phyloP scores from a whole-genome alignment of 805 yeast genomes.

The Schwanniomyces polymorphus region DNA sequence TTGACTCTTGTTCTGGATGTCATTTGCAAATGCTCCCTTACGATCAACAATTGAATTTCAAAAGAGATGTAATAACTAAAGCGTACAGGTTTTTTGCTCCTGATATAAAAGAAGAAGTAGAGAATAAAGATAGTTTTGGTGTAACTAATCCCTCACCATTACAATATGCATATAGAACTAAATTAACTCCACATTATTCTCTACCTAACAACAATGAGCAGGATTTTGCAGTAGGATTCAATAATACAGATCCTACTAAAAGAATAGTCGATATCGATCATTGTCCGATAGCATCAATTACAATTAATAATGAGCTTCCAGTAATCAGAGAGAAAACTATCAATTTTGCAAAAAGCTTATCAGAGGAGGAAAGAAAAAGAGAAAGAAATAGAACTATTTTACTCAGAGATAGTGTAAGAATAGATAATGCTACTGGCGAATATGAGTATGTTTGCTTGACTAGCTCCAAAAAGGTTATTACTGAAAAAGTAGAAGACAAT shows the following conservation, averaged over 20 bases:
- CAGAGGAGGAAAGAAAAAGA: background rate
- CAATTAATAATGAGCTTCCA: slow-evolving; percentile 27
- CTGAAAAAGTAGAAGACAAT: slow-evolving; percentile 34
- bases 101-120: slow-evolving; percentile 9
- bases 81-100: slow-evolving; percentile 40
- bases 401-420: slow-evolving; percentile 33
- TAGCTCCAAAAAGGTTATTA: slow-evolving; percentile 25
- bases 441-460: slow-evolving; percentile 22
- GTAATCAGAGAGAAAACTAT: slow-evolving; percentile 11
- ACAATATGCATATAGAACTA: slow-evolving; percentile 39
- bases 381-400: slow-evolving; percentile 11
- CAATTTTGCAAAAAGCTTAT: slow-evolving; percentile 2
- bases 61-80: slow-evolving; percentile 25
- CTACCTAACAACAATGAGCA: slow-evolving; percentile 9
- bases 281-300: slow-evolving; percentile 36
- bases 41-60: slow-evolving; percentile 35
- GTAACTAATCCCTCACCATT: slow-evolving; percentile 32
- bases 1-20: slow-evolving; percentile 41
- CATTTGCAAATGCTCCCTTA: slow-evolving; percentile 42
- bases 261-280: slow-evolving; percentile 30
- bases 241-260: slow-evolving; percentile 20
- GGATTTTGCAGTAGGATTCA: slow-evolving; percentile 29
- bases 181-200: slow-evolving; percentile 40
- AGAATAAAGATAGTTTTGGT: slow-evolving; percentile 17
- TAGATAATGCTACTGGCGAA: slow-evolving; percentile 31